Base-by-base conservation (phyloP, 129 eudicot species). In the Artemisia tridentata region DNA sequence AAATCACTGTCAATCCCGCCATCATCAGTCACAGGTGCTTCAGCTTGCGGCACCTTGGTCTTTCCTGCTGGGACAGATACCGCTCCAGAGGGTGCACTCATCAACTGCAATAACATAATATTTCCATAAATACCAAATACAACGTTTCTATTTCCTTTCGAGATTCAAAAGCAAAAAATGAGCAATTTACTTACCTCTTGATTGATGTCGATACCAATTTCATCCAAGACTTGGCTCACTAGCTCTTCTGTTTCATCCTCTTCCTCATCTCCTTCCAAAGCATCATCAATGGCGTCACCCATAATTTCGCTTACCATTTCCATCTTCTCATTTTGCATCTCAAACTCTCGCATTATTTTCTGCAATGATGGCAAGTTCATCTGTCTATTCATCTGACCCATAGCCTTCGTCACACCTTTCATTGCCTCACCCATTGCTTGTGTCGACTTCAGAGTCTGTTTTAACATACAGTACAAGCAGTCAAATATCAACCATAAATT, bases 341-440 rank as follows among this genome's bases (percentile, higher is more conserved):
- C 98, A 47, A 92, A 92, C 71, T 92, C 98, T 83, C 78, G 91
- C 98, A 92, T 92, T 69, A 92, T 92, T 77, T 83, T 92, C 84
- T 92, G 98, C 72, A 92, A 78, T 16, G 91, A 77, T 54, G 98
- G 98, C 67, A 89, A 79, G 80, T 92, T 92, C 98, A 92, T 92
- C 74, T 92, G 98, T 77, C 90, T 83, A 56, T 92, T 92, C 98
- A 92, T 92, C 69, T 89, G 96, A 11, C 98, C 95, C 98, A 92
- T 92, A 16, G 98, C 98, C 83, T 92, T 92, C 4, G 98, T 92
- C 38, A 92, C 98, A 21, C 98, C 98, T 85, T 92, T 92, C 98
- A 92, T 92, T 63, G 98, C 98, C 80, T 92, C 98, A 51, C 98
- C 98, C 98, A 92, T 92, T 47, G 98, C 98, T 92, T 92, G 98